A percentile compares a stretch with the other conserved stretches of the same genome.
phyloP scores from a whole-genome alignment of 202 grass and related monocot species.

The Carex sylvatica region DNA sequence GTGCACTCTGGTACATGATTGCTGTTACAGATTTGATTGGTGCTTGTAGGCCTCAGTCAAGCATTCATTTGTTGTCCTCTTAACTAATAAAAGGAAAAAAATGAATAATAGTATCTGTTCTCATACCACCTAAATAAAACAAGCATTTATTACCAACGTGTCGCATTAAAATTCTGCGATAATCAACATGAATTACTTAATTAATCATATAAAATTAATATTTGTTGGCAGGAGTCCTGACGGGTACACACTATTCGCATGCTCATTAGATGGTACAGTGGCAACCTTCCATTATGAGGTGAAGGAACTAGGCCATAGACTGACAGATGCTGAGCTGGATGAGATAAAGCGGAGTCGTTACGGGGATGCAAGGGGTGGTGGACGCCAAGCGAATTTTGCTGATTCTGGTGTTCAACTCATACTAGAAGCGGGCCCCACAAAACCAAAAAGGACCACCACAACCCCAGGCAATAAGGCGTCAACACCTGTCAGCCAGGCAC shows the following conservation, averaged over 20 bases:
- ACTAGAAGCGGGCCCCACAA: slow-evolving; percentile 75
- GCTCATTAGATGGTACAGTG: slow-evolving; percentile 92
- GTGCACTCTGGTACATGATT: not conserved
- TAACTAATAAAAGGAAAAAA: not conserved
- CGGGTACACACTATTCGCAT: slow-evolving; percentile 93
- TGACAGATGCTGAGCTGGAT: slow-evolving; percentile 84
- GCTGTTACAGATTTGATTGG: not conserved
- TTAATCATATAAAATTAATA: not conserved
- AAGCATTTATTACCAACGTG: not conserved
- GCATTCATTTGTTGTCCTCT: not conserved
- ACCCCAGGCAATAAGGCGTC: slow-evolving; percentile 49
- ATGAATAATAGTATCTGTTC: not conserved
- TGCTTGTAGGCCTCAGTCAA: not conserved
- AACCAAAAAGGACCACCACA: slow-evolving; percentile 64
- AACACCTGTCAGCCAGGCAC: slow-evolving; percentile 36
- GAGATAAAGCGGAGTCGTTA: slow-evolving; percentile 93
- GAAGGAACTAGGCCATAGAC: slow-evolving; percentile 81
- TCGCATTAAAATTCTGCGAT: not conserved
- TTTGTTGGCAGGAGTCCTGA: slow-evolving; percentile 80
- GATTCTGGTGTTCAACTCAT: slow-evolving; percentile 81
- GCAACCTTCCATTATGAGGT: slow-evolving; percentile 90
- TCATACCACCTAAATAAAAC: not conserved
- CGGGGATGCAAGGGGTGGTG: slow-evolving; percentile 72
- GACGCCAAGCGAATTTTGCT: slow-evolving; percentile 83
- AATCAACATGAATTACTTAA: slow-evolving; percentile 1